Base-by-base conservation (phyloP, 116 monocot genomes). In the Iris pallida region DNA sequence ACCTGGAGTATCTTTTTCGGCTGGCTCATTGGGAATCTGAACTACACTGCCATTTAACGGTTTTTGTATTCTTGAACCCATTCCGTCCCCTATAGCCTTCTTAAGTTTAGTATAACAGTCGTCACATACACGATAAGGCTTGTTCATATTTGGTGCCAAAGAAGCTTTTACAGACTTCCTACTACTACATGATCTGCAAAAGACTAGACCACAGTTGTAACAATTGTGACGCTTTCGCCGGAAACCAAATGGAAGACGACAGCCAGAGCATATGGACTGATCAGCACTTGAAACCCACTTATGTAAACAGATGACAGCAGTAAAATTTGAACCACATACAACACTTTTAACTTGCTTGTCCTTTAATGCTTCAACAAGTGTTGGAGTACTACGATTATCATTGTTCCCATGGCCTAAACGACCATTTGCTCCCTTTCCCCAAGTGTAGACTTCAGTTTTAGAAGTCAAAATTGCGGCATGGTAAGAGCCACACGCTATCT, bases 181-280 rank as follows among this genome's bases (percentile, higher is more conserved):
- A 44, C 82, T 81, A 63, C 89, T 96, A 65, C 96, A 96, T 55
- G 83, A 76, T 69, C 89, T 86, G 79, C 96, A 93, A 78, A 88
- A 99, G 7, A 90, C 90, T 19, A 90, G 75, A 42, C 88, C 99
- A 84, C 99, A 99, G 52, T 93, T 93, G 59, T 99, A 99, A 64
- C 99, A 93, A 59, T 99, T 93, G 57, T 93, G 99, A 2, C 88
- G 82, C 71, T 99, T 93, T 79, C 99, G 88, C 76, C 85, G 88
- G 60, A 99, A 88, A 60, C 86, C 76, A 86, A 99, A 99, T 59
- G 88, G 86, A 64, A 80, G 68, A 63, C 64, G 85, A 64, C 99
- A 93, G 58, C 90, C 93, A 64, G 93, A 90, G 68, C 93, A 99
- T 44, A 90, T 51, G 14, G 99, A 86, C 51, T 93, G 99, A 79